Evolutionary conservation across 805 yeast genomes (phyloP).

Genomic region (Spathaspora boniae): DNA sequence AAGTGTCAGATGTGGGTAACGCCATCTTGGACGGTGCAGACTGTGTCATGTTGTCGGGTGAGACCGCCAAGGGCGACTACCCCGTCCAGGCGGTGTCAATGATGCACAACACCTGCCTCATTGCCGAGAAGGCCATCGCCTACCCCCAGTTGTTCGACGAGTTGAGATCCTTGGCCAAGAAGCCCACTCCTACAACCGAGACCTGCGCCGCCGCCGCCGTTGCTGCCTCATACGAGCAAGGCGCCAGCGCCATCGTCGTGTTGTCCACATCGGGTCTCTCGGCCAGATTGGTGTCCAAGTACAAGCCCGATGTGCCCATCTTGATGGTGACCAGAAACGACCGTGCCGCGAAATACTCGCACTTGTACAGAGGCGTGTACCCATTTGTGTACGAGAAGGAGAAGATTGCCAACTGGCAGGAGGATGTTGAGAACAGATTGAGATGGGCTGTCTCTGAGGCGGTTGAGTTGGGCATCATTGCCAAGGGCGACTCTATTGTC

Average conservation of each 20-base stretch:
- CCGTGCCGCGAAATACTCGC: slow-evolving; percentile 90
- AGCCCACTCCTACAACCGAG: slow-evolving; percentile 91
- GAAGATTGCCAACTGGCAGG: slow-evolving; percentile 82
- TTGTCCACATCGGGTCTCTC: slow-evolving; percentile 93
- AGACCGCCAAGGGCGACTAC: slow-evolving; percentile 99
- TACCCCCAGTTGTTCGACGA: slow-evolving; percentile 83
- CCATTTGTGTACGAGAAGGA: slow-evolving; percentile 81
- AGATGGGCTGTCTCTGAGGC: slow-evolving; percentile 92
- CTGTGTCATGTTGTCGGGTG: slow-evolving; percentile 99
- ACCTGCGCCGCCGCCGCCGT: slow-evolving; percentile 98
- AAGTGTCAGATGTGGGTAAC: slow-evolving; percentile 98
- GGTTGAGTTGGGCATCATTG: slow-evolving; percentile 76
- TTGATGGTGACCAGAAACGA: slow-evolving; percentile 97
- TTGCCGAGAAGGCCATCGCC: slow-evolving; percentile 96
- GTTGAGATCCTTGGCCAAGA: slow-evolving; percentile 76
- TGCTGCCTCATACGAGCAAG: slow-evolving; percentile 92
- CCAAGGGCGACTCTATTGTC: slow-evolving; percentile 84
- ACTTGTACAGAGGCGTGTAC: slow-evolving; percentile 97
- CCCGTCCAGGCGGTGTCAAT: slow-evolving; percentile 96
- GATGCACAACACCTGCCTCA: slow-evolving; percentile 97
- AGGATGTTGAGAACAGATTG: slow-evolving; percentile 93
- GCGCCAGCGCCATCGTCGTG: slow-evolving; percentile 95
- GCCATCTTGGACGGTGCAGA: slow-evolving; percentile 99
- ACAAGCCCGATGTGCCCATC: slow-evolving; percentile 96
- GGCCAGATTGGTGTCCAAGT: slow-evolving; percentile 94